A percentile compares a stretch with the other conserved stretches of the same genome.
These are phyloP conservation scores for Arthrobotrys megalospora DNA, from an alignment of 2,329 filamentous ascomycete genomes.

Conservation along the genomic window DNA sequence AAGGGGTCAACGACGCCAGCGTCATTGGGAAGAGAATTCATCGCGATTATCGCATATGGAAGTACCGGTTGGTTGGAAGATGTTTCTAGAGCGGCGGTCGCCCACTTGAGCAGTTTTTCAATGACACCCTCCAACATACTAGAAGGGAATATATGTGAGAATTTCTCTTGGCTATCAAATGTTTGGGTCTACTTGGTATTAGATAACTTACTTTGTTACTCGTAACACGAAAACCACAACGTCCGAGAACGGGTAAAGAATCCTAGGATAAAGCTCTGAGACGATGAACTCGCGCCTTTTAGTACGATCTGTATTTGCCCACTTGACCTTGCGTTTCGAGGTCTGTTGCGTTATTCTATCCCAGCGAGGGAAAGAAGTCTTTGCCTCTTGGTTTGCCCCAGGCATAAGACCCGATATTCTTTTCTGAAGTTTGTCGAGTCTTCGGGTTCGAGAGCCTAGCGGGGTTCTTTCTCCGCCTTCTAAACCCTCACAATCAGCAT, in stretches of 20 bases:
- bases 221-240: slow-evolving; percentile 69
- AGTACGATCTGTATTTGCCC: slow-evolving; percentile 66
- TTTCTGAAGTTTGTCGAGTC: slow-evolving; percentile 23
- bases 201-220: slow-evolving; percentile 66
- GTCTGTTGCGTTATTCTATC: slow-evolving; percentile 32
- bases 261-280: slow-evolving; percentile 68
- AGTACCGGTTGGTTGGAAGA: slow-evolving; percentile 73
- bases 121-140: slow-evolving; percentile 69
- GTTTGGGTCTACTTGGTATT: background rate
- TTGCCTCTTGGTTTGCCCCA: slow-evolving; percentile 8
- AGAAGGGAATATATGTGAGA: background rate
- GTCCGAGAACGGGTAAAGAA: slow-evolving; percentile 70
- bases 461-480: slow-evolving; percentile 62
- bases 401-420: slow-evolving; percentile 23
- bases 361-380: slow-evolving; percentile 8
- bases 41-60: slow-evolving; percentile 72
- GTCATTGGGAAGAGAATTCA: slow-evolving; percentile 70
- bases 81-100: slow-evolving; percentile 71
- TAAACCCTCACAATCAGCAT: slow-evolving; percentile 63
- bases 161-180: background rate
- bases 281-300: slow-evolving; percentile 68
- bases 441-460: slow-evolving; percentile 36
- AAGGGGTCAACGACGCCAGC: slow-evolving; percentile 66
- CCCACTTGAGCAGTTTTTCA: slow-evolving; percentile 71
- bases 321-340: slow-evolving; percentile 60